These are phyloP conservation scores for Fusarium sp. DNA, from an alignment of 2,329 filamentous ascomycete genomes.

Conservation along the genomic window DNA sequence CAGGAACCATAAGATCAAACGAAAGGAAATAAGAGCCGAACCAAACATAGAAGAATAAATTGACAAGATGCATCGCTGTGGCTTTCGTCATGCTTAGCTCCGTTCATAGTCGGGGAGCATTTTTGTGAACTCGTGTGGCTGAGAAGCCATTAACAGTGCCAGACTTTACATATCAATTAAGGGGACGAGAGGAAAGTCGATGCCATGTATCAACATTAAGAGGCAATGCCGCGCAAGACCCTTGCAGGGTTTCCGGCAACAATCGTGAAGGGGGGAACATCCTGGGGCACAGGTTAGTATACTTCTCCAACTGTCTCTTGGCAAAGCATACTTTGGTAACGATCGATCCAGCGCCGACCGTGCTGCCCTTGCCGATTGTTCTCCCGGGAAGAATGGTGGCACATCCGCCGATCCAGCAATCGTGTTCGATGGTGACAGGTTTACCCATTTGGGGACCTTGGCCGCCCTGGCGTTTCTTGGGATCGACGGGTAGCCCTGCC, in stretches of 20 bases:
- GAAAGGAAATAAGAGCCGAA: neutral
- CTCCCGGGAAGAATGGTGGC: slow-evolving; percentile 83
- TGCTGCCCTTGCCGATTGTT: slow-evolving; percentile 81
- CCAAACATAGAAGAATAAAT: neutral
- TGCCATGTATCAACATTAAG: slow-evolving; percentile 41
- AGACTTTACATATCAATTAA: slow-evolving; percentile 45
- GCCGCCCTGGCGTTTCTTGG: slow-evolving; percentile 78
- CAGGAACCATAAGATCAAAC: neutral
- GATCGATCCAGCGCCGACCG: slow-evolving; percentile 85
- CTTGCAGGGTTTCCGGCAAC: slow-evolving; percentile 77
- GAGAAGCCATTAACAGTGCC: slow-evolving; percentile 8
- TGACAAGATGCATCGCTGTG: slow-evolving; percentile 32
- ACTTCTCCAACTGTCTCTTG: neutral
- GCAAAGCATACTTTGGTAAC: slow-evolving; percentile 75
- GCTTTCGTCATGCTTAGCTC: slow-evolving; percentile 39
- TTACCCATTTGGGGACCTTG: slow-evolving; percentile 78
- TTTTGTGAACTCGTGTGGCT: slow-evolving; percentile 2
- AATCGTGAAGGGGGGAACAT: slow-evolving; percentile 76
- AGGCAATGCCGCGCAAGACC: slow-evolving; percentile 59
- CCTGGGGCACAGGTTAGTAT: slow-evolving; percentile 52
- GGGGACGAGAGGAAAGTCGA: slow-evolving; percentile 31
- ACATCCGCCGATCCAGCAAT: slow-evolving; percentile 85
- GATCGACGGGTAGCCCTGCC: slow-evolving; percentile 77
- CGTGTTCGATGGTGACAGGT: slow-evolving; percentile 82
- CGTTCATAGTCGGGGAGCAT: slow-evolving; percentile 23